Percentiles rank a stretch among this genome's conserved stretches.
Evolutionary conservation across 768 basidiomycete genomes (phyloP).

Genomic region (Amanita pallidorosea): DNA sequence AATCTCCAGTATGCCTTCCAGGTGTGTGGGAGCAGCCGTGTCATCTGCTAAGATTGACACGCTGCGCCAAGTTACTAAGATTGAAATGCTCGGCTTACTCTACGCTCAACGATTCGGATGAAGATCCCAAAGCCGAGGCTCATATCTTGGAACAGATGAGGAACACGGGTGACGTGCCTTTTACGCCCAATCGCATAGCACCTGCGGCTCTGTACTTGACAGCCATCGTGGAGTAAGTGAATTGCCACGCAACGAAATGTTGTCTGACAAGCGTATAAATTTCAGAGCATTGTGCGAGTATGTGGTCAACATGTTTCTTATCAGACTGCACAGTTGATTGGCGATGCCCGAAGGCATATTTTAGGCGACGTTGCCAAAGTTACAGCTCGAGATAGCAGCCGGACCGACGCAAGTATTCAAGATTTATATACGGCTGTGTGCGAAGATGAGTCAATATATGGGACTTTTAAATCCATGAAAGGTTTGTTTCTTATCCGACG

Average conservation of each 20-base stretch:
- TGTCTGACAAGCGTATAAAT: constrained; percentile 12
- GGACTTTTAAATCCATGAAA: constrained; percentile 77
- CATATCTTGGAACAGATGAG: constrained; percentile 55
- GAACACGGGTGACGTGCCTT: constrained; percentile 36
- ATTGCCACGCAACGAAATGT: constrained; percentile 10
- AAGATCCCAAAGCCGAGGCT: constrained; percentile 55
- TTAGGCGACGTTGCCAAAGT: constrained; percentile 78
- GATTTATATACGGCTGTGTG: constrained; percentile 85
- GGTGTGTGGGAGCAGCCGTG: constrained; percentile 29
- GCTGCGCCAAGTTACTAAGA: constrained; percentile 45
- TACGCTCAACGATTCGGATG: constrained; percentile 71
- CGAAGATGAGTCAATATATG: constrained; percentile 83
- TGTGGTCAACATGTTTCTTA: constrained; percentile 14
- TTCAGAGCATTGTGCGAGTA: constrained; percentile 81
- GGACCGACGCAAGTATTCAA: constrained; percentile 60
- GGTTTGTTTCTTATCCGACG: constrained; percentile 29
- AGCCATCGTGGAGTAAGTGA: constrained; percentile 82
- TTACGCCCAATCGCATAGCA: constrained; percentile 48
- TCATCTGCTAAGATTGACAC: neutral
- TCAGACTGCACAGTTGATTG: constrained; percentile 1
- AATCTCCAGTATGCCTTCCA: constrained; percentile 67
- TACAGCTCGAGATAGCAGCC: constrained; percentile 76
- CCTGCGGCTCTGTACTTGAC: constrained; percentile 87
- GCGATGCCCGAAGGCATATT: constrained; percentile 50
- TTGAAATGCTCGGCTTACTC: constrained; percentile 88